A percentile compares a stretch with the other conserved stretches of the same genome.
Conservation (phyloP, 345 rosid species). For the Hibiscus mutabilis region DNA sequence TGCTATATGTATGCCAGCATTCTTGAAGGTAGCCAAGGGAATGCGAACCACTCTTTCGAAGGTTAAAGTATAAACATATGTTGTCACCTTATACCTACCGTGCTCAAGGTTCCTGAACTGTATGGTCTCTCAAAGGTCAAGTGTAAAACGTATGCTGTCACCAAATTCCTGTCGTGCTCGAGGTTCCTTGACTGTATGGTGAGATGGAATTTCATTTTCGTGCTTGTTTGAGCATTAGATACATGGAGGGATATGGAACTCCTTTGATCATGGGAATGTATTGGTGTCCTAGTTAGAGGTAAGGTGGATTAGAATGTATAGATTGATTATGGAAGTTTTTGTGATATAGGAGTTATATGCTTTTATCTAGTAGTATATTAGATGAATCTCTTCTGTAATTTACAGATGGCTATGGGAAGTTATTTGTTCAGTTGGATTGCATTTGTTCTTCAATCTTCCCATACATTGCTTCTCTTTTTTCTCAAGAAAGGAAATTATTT, state of each 20-base stretch:
- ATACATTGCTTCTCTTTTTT: background rate
- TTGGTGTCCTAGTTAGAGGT: background rate
- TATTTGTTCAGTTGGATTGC: conserved; percentile 11
- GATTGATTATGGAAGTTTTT: conserved; percentile 21
- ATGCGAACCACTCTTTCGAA: background rate
- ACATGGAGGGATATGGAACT: conserved; percentile 4
- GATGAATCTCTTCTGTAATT: conserved; percentile 16
- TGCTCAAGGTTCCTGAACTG: background rate
- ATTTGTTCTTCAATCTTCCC: conserved; percentile 3
- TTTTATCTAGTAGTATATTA: background rate
- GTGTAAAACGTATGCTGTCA: background rate
- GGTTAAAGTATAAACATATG: background rate
- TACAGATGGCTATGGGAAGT: conserved; percentile 3
- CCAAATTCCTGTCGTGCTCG: background rate
- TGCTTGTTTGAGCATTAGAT: conserved; percentile 7
- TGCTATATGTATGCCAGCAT: background rate
- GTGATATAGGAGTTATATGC: conserved; percentile 17
- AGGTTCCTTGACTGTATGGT: background rate
- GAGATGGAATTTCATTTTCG: conserved; percentile 9
- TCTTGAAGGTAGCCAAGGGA: conserved; percentile 2
- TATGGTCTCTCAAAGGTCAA: background rate
- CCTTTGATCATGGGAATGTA: conserved; percentile 2
- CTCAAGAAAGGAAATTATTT: background rate
- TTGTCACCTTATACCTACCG: background rate
- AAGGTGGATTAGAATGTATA: conserved; percentile 19